Evolutionary conservation across 495 filamentous ascomycete genomes (phyloP).

Genomic region (Mytilinidion resinicola): DNA sequence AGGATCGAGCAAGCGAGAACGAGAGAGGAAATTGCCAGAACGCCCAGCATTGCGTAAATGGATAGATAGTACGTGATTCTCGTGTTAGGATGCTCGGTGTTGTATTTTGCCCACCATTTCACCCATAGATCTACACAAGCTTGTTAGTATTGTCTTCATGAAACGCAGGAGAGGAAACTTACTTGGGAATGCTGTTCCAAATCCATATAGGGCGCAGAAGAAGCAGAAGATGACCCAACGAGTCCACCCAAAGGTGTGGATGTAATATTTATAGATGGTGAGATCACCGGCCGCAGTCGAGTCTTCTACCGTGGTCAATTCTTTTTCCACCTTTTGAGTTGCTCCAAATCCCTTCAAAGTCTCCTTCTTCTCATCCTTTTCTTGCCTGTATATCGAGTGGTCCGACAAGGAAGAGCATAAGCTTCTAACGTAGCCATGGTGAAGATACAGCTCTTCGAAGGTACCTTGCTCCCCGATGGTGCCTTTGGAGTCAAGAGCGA

Average conservation of each 20-base stretch:
- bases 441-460: conserved; percentile 42
- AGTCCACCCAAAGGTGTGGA: not conserved
- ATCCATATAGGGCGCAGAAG: not conserved
- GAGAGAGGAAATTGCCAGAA: not conserved
- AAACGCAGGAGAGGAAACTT: not conserved
- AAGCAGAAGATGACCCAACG: not conserved
- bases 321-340: not conserved
- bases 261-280: not conserved
- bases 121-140: conserved; percentile 11
- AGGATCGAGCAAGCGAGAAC: conserved; percentile 13
- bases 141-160: not conserved
- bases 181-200: not conserved
- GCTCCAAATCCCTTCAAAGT: conserved; percentile 1
- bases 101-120: conserved; percentile 20
- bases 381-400: conserved; percentile 11
- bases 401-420: conserved; percentile 38
- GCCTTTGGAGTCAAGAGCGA: conserved; percentile 44
- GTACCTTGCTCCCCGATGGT: conserved; percentile 47
- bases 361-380: conserved; percentile 4
- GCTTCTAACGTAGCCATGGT: conserved; percentile 42
- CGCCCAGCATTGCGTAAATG: conserved; percentile 15
- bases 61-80: conserved; percentile 18
- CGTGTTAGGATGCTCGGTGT: conserved; percentile 23
- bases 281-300: not conserved
- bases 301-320: not conserved